Evolutionary conservation across 176 grass and related monocot genomes (phyloP).

Genomic region (Triticum monococcum): DNA sequence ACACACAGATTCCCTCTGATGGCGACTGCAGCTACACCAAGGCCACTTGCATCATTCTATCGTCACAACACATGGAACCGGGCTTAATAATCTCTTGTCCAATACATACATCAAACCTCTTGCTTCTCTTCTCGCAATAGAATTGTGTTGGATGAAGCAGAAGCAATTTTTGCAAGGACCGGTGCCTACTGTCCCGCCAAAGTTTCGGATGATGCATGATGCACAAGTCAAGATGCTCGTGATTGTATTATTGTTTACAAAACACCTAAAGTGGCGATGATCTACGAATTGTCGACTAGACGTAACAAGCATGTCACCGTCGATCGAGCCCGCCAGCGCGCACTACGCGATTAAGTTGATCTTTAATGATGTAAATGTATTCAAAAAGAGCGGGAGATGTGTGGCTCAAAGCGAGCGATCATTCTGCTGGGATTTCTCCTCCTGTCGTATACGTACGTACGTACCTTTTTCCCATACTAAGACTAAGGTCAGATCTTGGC

Average conservation of each 20-base stretch:
- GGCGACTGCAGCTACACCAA: slow-evolving; percentile 31
- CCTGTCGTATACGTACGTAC: slow-evolving; percentile 8
- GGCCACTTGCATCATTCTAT: neutral
- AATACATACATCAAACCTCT: neutral
- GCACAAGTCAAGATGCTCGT: neutral
- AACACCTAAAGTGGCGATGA: neutral
- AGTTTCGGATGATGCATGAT: neutral
- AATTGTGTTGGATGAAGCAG: neutral
- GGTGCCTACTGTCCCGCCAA: neutral
- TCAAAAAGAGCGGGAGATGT: neutral
- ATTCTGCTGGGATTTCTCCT: slow-evolving; percentile 34
- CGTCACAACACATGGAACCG: neutral
- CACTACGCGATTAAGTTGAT: slow-evolving; percentile 7
- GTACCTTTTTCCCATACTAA: slow-evolving; percentile 29
- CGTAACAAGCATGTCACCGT: neutral
- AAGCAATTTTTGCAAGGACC: neutral
- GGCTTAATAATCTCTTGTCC: neutral
- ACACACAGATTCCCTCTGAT: slow-evolving; percentile 64
- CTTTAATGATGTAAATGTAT: slow-evolving; percentile 1
- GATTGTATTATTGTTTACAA: neutral
- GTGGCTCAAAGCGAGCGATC: slow-evolving; percentile 32
- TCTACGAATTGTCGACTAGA: neutral
- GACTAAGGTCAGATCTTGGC: slow-evolving; percentile 20
- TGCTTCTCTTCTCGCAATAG: neutral
- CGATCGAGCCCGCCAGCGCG: neutral